Percentiles rank a stretch among this genome's conserved stretches.
Evolutionary conservation across 192 early-diverging fungal species (phyloP).

Genomic region (Backusella luteola): DNA sequence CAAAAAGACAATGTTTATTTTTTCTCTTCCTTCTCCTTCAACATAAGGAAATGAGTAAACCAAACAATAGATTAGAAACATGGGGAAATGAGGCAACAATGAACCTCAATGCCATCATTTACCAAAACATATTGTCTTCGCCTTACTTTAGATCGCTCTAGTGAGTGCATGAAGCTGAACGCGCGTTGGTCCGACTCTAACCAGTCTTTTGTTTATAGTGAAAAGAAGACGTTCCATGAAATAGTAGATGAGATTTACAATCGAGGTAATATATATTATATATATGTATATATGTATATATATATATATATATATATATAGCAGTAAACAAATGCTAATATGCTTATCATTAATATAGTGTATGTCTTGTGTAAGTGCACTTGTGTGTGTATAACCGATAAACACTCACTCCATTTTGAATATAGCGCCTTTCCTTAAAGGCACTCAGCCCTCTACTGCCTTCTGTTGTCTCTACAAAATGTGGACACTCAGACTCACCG

Average conservation of each 20-base stretch:
- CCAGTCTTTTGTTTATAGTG: slow-evolving; percentile 29
- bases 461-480: slow-evolving; percentile 85
- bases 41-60: background rate
- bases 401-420: background rate
- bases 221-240: slow-evolving; percentile 75
- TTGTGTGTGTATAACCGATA: background rate
- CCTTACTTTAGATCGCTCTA: slow-evolving; percentile 75
- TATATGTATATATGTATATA: background rate
- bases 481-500: slow-evolving; percentile 73
- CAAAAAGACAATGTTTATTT: slow-evolving; percentile 1
- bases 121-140: slow-evolving; percentile 70
- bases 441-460: slow-evolving; percentile 74
- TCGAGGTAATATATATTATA: slow-evolving; percentile 43
- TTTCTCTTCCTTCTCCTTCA: background rate
- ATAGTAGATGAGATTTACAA: slow-evolving; percentile 73
- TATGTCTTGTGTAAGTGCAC: slow-evolving; percentile 22
- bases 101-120: slow-evolving; percentile 76
- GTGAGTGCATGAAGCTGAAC: slow-evolving; percentile 39
- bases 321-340: no score
- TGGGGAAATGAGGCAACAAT: slow-evolving; percentile 76
- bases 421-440: slow-evolving; percentile 80
- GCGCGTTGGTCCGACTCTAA: background rate
- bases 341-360: slow-evolving; percentile 13
- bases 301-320: background rate
- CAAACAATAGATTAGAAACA: slow-evolving; percentile 57